These are phyloP conservation scores for Talaromyces proteolyticus DNA, from an alignment of 495 filamentous ascomycete species.

Conservation along the genomic window DNA sequence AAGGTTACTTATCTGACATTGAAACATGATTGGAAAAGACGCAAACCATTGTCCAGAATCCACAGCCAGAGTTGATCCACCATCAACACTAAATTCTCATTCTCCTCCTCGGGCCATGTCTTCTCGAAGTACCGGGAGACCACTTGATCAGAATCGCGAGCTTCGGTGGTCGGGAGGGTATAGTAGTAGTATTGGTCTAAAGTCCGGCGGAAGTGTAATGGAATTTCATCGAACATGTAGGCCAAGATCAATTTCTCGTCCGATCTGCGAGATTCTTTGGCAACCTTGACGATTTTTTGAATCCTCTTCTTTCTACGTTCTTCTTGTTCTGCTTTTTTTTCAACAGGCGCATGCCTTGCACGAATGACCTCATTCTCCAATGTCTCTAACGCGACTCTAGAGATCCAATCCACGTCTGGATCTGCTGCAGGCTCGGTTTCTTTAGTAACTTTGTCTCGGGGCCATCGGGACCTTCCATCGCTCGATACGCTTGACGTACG, in stretches of 20 bases:
- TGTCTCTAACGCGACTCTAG: not conserved
- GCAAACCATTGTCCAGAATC: constrained; percentile 43
- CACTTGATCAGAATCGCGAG: constrained; percentile 50
- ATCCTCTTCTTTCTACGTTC: not conserved
- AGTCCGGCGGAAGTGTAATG: not conserved
- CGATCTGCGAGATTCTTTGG: not conserved
- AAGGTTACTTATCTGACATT: constrained; percentile 15
- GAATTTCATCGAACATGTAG: not conserved
- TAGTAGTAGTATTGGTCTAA: constrained; percentile 51
- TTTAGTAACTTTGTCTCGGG: not conserved
- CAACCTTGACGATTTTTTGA: not conserved
- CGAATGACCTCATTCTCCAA: not conserved
- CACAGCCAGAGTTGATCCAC: constrained; percentile 58
- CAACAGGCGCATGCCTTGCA: not conserved
- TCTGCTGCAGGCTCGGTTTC: not conserved
- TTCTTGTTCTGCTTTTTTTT: not conserved
- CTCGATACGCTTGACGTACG: not conserved
- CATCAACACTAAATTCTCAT: constrained; percentile 46
- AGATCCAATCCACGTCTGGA: not conserved
- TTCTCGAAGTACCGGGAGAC: constrained; percentile 30
- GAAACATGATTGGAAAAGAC: not conserved
- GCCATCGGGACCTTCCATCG: not conserved
- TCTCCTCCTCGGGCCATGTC: constrained; percentile 21
- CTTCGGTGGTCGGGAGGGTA: constrained; percentile 48
- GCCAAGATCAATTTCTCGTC: not conserved